Percentiles rank a stretch among this genome's conserved stretches.
Conservation (phyloP, 495 filamentous ascomycete genomes). For the Trichoderma parareesei region DNA sequence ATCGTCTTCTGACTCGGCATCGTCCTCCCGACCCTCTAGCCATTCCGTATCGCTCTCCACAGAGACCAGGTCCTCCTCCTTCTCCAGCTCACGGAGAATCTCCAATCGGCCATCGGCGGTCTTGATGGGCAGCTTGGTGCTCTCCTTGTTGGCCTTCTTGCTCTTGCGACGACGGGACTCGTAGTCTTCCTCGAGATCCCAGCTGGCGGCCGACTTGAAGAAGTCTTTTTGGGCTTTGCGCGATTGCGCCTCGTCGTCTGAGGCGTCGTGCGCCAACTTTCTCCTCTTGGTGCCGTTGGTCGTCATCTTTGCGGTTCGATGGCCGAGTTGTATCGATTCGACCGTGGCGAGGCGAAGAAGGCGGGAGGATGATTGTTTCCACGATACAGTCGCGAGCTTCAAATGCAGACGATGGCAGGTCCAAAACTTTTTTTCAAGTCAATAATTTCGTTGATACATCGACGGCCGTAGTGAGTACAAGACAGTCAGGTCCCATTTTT, state of each 20-base stretch:
- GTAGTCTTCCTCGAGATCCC: slow-evolving; percentile 91
- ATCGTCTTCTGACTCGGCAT: slow-evolving; percentile 30
- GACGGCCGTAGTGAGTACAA: not conserved
- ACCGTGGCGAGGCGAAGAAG: not conserved
- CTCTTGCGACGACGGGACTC: slow-evolving; percentile 68
- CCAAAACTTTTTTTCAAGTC: slow-evolving; percentile 1
- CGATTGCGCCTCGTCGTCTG: slow-evolving; percentile 8
- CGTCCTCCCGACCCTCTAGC: slow-evolving; percentile 37
- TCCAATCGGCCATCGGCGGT: slow-evolving; percentile 66
- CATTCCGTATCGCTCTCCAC: slow-evolving; percentile 47
- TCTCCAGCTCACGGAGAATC: slow-evolving; percentile 34
- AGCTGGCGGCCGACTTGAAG: slow-evolving; percentile 44
- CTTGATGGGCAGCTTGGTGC: slow-evolving; percentile 73
- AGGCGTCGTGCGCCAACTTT: slow-evolving; percentile 6
- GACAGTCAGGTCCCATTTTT: not conserved
- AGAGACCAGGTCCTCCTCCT: slow-evolving; percentile 35
- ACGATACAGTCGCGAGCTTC: slow-evolving; percentile 1
- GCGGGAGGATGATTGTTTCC: not conserved
- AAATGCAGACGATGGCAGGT: not conserved
- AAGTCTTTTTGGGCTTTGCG: slow-evolving; percentile 30
- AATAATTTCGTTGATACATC: not conserved
- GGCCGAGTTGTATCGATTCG: not conserved
- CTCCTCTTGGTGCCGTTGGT: slow-evolving; percentile 11
- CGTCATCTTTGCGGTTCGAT: not conserved
- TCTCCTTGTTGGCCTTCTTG: slow-evolving; percentile 56